Base-by-base conservation (phyloP, 208 protist genomes). In the Trypanosoma rangeli region DNA sequence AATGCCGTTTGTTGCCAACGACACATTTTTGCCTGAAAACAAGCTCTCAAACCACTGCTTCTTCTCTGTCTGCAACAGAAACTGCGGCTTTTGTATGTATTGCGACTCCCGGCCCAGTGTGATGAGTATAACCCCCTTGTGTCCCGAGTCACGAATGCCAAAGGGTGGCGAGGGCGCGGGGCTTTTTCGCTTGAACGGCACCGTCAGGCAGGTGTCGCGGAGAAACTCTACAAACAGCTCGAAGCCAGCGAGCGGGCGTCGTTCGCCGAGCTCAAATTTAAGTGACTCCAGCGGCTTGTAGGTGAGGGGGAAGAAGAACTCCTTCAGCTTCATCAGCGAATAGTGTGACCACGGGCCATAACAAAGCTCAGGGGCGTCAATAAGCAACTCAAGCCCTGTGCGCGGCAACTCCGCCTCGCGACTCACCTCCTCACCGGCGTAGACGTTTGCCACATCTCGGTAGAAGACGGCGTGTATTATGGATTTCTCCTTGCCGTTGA, bases 291-390 rank as follows among this genome's bases (percentile, higher is more conserved):
- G 61, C 22, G 87, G 82, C 13, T 75, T 70, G 70, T 92, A 94
- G 55, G 87, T 93, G 12, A 80, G 83, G 29, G 92, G 92, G 1
- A 92, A 59, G 50, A 97, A 94, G 70, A 84, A 91, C 29, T 86
- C 73, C 76, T 80, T 90, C 44, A 97, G 70, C 74, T 94, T 68
- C 58, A 77, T 85, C 44, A 87, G 83, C 54, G 84, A 94, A 78
- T 90, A 94, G 73, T 94, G 80, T 15, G 90, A 78, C 89, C 92
- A 97, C 31, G 92, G 84, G 18, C 92, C 89, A 62, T 91, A 92
- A 37, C 78, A 79, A 7, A 97, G 42, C 50, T 81, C 66, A 3
- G 85, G 85, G 4, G 83, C 68, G 54, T 94, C 87, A 49, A 97
- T 64, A 33, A 94, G 48, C n/a, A 97, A 64, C 77, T 97, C 92